Base-by-base conservation (phyloP, 2,329 filamentous ascomycete genomes). In the Sarocladium strictum region DNA sequence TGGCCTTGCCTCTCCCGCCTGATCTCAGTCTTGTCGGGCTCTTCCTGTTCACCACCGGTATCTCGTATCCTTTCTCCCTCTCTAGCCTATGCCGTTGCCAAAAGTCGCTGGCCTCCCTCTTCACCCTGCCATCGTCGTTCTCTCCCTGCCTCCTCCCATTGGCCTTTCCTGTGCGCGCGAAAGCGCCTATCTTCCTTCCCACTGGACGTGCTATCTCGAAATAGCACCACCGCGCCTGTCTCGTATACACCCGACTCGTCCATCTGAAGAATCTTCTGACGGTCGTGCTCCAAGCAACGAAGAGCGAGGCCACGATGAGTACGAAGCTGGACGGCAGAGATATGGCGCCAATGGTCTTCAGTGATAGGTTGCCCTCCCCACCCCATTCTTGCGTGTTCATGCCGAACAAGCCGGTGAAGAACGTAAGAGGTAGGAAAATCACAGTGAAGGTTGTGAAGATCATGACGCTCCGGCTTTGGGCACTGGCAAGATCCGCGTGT, bases 361-460 rank as follows among this genome's bases (percentile, higher is more conserved):
- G 65, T 2, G 57, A 29, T 1, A 75, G 65, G 11, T 77, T 72
- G 21, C 76, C 69, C 15, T 69, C 69, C 2, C 72, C 76, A 27
- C 77, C 78, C 82, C 82, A 85, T 65, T 85, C 81, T 3, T 66
- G 68, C 2, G 80, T 81, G 60, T 86, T 86, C 76, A 86, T 85
- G 53, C 83, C 82, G 54, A 86, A 86, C 1, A 86, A 63, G 2
- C 80, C 78, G 0, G 83, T 85, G 65, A 86, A 86, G 69, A 86
- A 86, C 17, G 79, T 82, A 5, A 86, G 64, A 0, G 83, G 83
- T 1, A 85, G 67, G 67, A 84, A 86, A 19, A 86, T 82, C 55
- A 86, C 78, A 10, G 79, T 82, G 56, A 82, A 81, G 0, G 75
- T 82, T 9, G 82, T 86, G 65, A 86, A 85, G 58, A 86, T 83